Conservation (phyloP, 108 stramenopile species). For the Stephanodiscus minutulus region DNA sequence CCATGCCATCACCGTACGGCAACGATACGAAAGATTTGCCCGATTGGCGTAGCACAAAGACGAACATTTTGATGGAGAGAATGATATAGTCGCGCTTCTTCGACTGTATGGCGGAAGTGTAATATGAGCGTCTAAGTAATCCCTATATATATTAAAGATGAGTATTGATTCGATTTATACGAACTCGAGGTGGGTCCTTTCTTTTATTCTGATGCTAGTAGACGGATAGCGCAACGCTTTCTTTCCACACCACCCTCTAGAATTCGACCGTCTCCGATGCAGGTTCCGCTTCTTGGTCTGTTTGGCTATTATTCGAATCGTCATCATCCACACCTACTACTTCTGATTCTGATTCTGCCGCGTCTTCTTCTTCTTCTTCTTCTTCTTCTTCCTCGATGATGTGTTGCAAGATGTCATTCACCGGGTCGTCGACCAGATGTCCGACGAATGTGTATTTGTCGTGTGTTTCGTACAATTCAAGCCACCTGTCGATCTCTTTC, state of each 20-base stretch:
- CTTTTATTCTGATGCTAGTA: no score
- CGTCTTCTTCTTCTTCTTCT: constrained; percentile 12
- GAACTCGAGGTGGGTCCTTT: no score
- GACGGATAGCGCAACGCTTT: background rate
- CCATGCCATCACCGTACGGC: constrained; percentile 30
- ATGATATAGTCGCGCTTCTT: background rate
- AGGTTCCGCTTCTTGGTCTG: constrained; percentile 14
- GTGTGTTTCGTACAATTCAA: constrained; percentile 75
- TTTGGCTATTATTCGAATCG: background rate
- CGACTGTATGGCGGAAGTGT: no score
- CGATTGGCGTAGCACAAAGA: constrained; percentile 49
- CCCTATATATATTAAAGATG: background rate
- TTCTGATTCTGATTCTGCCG: background rate
- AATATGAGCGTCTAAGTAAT: no score
- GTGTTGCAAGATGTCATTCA: constrained; percentile 43
- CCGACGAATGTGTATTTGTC: constrained; percentile 82
- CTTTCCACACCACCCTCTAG: background rate
- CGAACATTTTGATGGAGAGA: constrained; percentile 45
- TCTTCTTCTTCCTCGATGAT: constrained; percentile 21
- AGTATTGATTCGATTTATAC: no score
- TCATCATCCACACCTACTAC: no score
- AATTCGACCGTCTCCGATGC: background rate
- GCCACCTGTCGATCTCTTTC: constrained; percentile 73
- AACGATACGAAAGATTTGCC: constrained; percentile 37
- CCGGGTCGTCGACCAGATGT: constrained; percentile 44